Evolutionary conservation across 129 eudicot genomes (phyloP).

Genomic region (Erigeron canadensis): DNA sequence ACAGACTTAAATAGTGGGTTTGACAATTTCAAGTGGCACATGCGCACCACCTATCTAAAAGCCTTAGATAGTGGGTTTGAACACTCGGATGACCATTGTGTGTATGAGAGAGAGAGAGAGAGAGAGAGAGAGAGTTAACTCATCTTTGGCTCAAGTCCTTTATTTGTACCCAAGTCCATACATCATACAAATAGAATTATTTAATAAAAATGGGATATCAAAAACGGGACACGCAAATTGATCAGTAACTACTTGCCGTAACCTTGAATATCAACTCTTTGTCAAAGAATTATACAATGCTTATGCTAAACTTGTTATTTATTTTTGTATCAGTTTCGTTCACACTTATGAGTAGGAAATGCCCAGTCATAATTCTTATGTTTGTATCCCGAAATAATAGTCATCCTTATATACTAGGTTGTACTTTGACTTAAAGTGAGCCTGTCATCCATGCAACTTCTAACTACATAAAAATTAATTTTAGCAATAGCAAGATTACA

Average conservation of each 20-base stretch:
- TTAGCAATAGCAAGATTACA: constrained; percentile 6
- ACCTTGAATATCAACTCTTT: neutral
- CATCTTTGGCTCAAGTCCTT: too few species aligned
- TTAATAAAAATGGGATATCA: neutral
- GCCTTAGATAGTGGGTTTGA: neutral
- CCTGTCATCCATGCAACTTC: too few species aligned
- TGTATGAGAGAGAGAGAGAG: too few species aligned
- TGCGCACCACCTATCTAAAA: too few species aligned
- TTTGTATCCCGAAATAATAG: neutral
- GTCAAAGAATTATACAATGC: constrained; percentile 15
- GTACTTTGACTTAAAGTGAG: neutral
- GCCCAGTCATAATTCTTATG: neutral
- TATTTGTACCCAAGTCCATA: too few species aligned
- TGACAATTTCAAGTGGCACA: too few species aligned
- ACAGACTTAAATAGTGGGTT: neutral
- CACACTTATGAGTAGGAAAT: neutral
- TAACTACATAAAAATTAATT: too few species aligned
- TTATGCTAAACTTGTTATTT: constrained; percentile 4
- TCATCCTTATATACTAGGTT: neutral
- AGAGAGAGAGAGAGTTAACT: too few species aligned
- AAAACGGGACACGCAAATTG: neutral
- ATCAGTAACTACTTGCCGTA: constrained; percentile 1
- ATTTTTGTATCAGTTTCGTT: neutral
- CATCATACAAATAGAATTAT: neutral
- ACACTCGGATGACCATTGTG: constrained; percentile 2